Evolutionary conservation across 1,284 basidiomycete genomes (phyloP).

Genomic region (Cryptococcus hybrid): DNA sequence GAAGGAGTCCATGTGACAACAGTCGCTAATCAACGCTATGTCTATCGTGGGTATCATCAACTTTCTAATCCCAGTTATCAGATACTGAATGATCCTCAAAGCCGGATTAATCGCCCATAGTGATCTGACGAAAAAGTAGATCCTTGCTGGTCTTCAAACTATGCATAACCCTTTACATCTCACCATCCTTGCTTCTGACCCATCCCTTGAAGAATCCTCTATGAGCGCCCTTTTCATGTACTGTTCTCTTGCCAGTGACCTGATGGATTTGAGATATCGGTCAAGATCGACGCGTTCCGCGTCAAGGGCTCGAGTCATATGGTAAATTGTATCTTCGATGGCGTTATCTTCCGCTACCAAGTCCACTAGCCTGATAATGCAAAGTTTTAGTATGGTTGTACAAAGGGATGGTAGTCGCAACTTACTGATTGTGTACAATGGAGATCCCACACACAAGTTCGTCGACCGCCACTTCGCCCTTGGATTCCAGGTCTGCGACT

Average conservation of each 20-base stretch:
- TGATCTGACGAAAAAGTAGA: conserved; percentile 22
- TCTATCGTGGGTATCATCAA: conserved; percentile 32
- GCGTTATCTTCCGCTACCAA: conserved; percentile 98
- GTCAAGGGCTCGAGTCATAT: conserved; percentile 90
- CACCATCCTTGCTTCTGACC: conserved; percentile 54
- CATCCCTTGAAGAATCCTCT: conserved; percentile 72
- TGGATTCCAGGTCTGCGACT: conserved; percentile 50
- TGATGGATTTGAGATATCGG: conserved; percentile 83
- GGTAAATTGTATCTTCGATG: conserved; percentile 97
- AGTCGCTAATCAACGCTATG: conserved; percentile 38
- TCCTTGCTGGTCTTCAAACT: not conserved
- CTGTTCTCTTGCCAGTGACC: conserved; percentile 87
- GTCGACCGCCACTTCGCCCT: conserved; percentile 61
- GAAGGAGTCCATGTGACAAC: conserved; percentile 37
- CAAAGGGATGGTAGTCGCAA: conserved; percentile 16
- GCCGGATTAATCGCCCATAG: conserved; percentile 36
- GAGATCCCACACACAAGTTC: conserved; percentile 92
- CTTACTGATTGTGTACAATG: conserved; percentile 94
- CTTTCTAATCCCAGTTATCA: not conserved
- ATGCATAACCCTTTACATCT: not conserved
- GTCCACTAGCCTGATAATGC: conserved; percentile 70
- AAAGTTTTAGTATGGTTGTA: not conserved
- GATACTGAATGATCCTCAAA: conserved; percentile 5
- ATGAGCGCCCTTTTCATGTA: conserved; percentile 71
- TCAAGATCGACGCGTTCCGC: conserved; percentile 89